Evolutionary conservation across 2,329 filamentous ascomycete genomes (phyloP).

Genomic region (Penicillium sp.): DNA sequence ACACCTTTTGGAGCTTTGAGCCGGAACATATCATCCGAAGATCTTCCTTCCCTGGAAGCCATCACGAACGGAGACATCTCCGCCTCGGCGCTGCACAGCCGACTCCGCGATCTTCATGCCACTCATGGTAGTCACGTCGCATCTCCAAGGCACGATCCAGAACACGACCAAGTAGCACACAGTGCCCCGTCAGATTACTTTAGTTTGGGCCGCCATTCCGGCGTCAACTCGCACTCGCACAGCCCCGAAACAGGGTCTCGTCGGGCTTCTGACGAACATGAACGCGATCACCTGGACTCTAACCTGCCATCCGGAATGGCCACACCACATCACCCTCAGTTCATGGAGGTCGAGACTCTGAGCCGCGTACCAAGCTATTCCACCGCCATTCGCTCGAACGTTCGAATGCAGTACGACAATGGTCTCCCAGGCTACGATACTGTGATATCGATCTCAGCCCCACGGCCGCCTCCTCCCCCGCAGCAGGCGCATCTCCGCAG

Average conservation of each 20-base stretch:
- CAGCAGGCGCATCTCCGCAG: conserved; percentile 36
- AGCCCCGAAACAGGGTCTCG: conserved; percentile 36
- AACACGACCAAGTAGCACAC: conserved; percentile 19
- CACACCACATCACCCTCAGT: conserved; percentile 40
- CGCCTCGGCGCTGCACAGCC: conserved; percentile 65
- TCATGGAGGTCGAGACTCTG: conserved; percentile 59
- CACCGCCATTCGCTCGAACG: conserved; percentile 66
- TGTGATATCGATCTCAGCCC: conserved; percentile 31
- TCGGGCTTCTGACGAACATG: conserved; percentile 46
- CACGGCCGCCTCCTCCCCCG: conserved; percentile 28
- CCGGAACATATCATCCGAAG: conserved; percentile 74
- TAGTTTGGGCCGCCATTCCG: conserved; percentile 11
- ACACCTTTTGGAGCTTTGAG: conserved; percentile 71
- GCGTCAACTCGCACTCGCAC: conserved; percentile 27
- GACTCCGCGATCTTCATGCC: conserved; percentile 55
- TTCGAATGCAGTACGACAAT: conserved; percentile 50
- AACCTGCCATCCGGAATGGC: conserved; percentile 32
- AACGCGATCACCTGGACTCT: conserved; percentile 36
- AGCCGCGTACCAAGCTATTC: conserved; percentile 74
- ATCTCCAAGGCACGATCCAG: conserved; percentile 18
- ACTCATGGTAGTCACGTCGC: conserved; percentile 19
- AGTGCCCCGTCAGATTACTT: conserved; percentile 30
- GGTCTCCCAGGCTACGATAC: conserved; percentile 65
- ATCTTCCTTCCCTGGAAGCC: conserved; percentile 61
- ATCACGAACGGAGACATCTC: conserved; percentile 54